Evolutionary conservation across 345 rosid genomes (phyloP).

Genomic region (Linum usitatissimum): DNA sequence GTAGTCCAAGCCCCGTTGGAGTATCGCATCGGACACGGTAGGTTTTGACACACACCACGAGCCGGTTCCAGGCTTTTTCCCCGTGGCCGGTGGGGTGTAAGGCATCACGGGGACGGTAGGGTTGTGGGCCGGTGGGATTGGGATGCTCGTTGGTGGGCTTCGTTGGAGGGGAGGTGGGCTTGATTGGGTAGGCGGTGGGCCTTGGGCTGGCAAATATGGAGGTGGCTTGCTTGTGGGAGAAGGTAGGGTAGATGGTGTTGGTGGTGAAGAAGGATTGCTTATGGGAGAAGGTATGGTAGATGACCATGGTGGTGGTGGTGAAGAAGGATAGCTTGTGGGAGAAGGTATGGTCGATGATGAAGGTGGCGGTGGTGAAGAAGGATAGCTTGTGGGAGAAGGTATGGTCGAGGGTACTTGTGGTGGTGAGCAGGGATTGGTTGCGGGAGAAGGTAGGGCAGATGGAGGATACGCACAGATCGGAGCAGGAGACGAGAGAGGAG

Average conservation of each 20-base stretch:
- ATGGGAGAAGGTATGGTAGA: constrained; percentile 19
- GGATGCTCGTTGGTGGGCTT: constrained; percentile 5
- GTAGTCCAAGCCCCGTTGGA: constrained; percentile 37
- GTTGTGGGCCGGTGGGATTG: constrained; percentile 10
- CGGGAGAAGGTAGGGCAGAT: neutral
- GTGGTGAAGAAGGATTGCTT: constrained; percentile 10
- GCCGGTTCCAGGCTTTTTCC: constrained; percentile 7
- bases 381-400: neutral
- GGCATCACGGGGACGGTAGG: neutral
- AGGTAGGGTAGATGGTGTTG: constrained; percentile 15
- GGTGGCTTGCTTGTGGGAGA: constrained; percentile 8
- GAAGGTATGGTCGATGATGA: neutral
- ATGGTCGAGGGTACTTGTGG: neutral
- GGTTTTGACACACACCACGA: constrained; percentile 45
- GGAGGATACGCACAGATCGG: neutral
- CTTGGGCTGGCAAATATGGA: neutral
- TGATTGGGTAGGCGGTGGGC: constrained; percentile 9
- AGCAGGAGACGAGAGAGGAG: neutral
- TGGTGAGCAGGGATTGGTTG: neutral
- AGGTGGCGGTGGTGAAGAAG: neutral
- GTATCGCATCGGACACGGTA: constrained; percentile 20
- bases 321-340: neutral
- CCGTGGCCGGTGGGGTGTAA: constrained; percentile 3
- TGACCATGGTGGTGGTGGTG: constrained; percentile 5
- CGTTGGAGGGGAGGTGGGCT: neutral